phyloP scores from a whole-genome alignment of 2,329 filamentous ascomycete genomes.

The Hymenotorrendiella dingleyae region DNA sequence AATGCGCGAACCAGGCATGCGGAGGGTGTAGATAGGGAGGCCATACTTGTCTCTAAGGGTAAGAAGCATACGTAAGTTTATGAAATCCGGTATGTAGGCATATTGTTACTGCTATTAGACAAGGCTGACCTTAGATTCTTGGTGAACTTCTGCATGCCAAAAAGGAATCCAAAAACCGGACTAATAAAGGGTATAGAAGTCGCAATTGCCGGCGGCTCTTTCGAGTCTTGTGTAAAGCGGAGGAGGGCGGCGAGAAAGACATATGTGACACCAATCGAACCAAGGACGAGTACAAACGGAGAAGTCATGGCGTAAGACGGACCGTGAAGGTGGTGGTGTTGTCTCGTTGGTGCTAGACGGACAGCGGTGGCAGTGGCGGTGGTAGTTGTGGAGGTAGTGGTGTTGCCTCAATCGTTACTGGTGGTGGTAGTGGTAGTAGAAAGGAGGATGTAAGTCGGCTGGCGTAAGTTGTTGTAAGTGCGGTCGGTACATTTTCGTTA shows the following conservation, averaged over 20 bases:
- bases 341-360: too few species aligned
- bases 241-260: constrained; percentile 3
- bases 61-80: too few species aligned
- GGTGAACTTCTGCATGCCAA: background rate
- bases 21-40: constrained; percentile 3
- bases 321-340: too few species aligned
- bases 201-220: constrained; percentile 4
- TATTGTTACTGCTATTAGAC: background rate
- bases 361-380: too few species aligned
- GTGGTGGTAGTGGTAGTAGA: too few species aligned
- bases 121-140: background rate
- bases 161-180: constrained; percentile 2
- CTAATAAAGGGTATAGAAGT: constrained; percentile 5
- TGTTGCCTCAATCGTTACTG: too few species aligned
- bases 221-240: constrained; percentile 2
- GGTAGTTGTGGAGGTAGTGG: too few species aligned
- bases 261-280: constrained; percentile 1
- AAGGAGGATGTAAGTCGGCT: too few species aligned
- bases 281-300: too few species aligned
- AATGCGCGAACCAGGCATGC: background rate
- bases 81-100: background rate
- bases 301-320: too few species aligned
- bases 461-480: too few species aligned
- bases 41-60: background rate
- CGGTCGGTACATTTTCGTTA: too few species aligned